A percentile compares a stretch with the other conserved stretches of the same genome.
Conservation (phyloP, 257 asterid species). For the Lantana camara region DNA sequence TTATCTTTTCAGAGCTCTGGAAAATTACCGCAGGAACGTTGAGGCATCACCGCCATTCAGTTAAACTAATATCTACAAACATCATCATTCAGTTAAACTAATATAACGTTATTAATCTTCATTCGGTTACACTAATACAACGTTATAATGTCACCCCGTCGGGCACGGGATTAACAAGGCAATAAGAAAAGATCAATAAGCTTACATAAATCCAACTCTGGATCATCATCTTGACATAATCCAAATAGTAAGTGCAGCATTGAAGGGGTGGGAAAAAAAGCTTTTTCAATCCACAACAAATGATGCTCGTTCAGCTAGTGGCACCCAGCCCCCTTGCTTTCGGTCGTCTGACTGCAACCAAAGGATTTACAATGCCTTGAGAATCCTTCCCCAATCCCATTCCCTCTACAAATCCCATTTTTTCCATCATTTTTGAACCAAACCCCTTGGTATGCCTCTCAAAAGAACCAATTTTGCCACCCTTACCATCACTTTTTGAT, state of each 20-base stretch:
- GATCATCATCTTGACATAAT: constrained; percentile 4
- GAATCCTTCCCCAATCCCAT: constrained; percentile 79
- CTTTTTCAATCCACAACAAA: no score
- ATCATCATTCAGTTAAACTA: no score
- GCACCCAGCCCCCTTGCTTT: constrained; percentile 80
- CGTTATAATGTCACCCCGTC: no score
- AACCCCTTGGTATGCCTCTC: constrained; percentile 93
- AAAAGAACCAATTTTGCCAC: constrained; percentile 58
- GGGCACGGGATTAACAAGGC: no score
- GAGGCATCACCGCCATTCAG: no score
- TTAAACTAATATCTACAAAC: no score
- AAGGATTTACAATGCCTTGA: constrained; percentile 82
- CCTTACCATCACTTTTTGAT: constrained; percentile 26
- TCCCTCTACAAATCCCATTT: constrained; percentile 92
- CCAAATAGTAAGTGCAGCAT: background rate
- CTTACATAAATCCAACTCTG: background rate
- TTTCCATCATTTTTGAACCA: constrained; percentile 94
- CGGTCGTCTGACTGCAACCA: constrained; percentile 76
- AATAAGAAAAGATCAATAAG: no score
- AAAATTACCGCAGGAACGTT: no score
- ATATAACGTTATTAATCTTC: no score
- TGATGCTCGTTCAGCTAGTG: constrained; percentile 28
- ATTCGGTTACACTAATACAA: no score
- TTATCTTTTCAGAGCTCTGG: no score
- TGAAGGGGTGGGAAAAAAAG: no score